Conservation (phyloP, 192 early-diverging fungal genomes). For the Ambispora gerdemannii region DNA sequence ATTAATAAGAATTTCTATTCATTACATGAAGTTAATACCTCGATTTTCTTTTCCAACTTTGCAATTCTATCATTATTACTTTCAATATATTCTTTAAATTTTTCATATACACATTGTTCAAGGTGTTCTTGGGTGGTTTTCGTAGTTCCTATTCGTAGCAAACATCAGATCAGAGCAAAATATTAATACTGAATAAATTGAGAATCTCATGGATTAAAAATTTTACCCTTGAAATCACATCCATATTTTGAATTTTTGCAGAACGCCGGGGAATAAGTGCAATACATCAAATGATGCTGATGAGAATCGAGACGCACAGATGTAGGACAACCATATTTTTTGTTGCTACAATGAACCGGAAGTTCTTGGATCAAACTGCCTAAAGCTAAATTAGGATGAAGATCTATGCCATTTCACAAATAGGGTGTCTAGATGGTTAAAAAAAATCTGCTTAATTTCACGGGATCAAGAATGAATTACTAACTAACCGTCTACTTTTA, state of each 20-base stretch:
- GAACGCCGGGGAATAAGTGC: slow-evolving; percentile 43
- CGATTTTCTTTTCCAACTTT: slow-evolving; percentile 38
- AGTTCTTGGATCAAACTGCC: slow-evolving; percentile 52
- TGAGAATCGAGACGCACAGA: slow-evolving; percentile 48
- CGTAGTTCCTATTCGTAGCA: slow-evolving; percentile 39
- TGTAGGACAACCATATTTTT: slow-evolving; percentile 48
- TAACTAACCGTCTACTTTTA: slow-evolving; percentile 41
- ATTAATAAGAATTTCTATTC: too few species aligned
- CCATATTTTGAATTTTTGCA: slow-evolving; percentile 49
- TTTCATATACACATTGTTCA: slow-evolving; percentile 51
- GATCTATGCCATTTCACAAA: slow-evolving; percentile 34
- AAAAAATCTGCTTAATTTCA: background rate
- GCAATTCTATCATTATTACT: slow-evolving; percentile 39
- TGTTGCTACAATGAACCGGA: slow-evolving; percentile 51
- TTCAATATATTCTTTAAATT: slow-evolving; percentile 48
- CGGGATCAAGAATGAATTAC: background rate
- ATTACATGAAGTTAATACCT: slow-evolving; percentile 33
- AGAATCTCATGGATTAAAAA: too few species aligned
- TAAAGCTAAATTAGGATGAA: slow-evolving; percentile 59
- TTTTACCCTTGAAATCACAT: slow-evolving; percentile 48
- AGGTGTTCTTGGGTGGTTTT: slow-evolving; percentile 42
- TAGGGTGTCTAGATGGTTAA: background rate
- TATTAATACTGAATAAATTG: too few species aligned
- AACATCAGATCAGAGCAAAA: background rate
- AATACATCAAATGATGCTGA: slow-evolving; percentile 45